Evolutionary conservation across 441 rosid species (phyloP), one percentile per base, ranked within the genome.

Genomic region (Viola pubescens): DNA sequence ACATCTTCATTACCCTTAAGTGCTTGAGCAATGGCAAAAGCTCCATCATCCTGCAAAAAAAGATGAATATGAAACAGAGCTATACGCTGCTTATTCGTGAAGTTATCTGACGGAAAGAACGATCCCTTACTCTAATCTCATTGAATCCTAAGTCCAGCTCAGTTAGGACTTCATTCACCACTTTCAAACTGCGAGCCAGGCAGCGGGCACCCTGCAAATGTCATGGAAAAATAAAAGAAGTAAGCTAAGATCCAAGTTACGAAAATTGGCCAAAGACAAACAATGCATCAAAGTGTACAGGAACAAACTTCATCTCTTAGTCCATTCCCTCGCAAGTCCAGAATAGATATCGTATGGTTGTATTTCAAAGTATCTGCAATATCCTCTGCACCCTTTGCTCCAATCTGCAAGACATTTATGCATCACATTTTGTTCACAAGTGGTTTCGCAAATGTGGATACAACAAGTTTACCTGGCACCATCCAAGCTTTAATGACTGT

Each of bases 271-370:
- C 16, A n/a, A 14, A 60, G 37, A 9, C 19, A 6, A 57, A 26
- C 38, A 56, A 67, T 46, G 48, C 6, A 56, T 55, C 56, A 42
- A 53, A 62, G 56, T 66, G 9, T 41, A 54, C 10, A 34, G 57
- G 53, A 61, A 75, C 76, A 14, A 48, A 89, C 98, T 80, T 92
- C 94, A 60, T 92, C 89, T 83, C 79, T 80, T 16, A 89, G 88
- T 70, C 91, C 97, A 78, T 92, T 92, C 58, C 95, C 98, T 59
- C 97, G 85, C 79, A 92, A 76, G 77, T 92, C 98, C 74, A 92
- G 73, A 67, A 85, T 56, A 0, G 91, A 75, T 71, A 92, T 73
- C 16, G 94, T 89, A 71, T 77, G 85, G 69, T 92, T 92, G 76
- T 89, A 89, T 76, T 79, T 89, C 83, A 89, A 69, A 81, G 85